Evolutionary conservation across 108 stramenopile genomes (phyloP), one percentile per base, ranked within the genome.

Genomic region (Pseudonitzschia multiseries): DNA sequence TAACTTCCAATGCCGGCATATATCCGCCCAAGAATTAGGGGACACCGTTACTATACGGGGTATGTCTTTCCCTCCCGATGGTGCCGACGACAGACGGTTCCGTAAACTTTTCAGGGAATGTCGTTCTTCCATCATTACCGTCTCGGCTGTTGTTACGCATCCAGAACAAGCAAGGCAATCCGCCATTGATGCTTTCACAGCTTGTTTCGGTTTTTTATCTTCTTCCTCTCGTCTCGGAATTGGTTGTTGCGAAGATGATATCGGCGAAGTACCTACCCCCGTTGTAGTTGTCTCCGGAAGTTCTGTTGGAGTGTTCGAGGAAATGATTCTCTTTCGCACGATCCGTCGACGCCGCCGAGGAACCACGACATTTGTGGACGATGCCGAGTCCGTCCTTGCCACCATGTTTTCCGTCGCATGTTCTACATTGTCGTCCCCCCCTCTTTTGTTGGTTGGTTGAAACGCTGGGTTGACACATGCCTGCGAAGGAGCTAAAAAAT

Each of bases 111-210:
- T 79, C 62, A 89, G 74, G 42, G 87, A 93, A 82, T 99, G 98
- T 22, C 71, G 70, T 68, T 96, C 89, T 52, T 93, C 83, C 83
- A 99, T 79, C 44, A 99, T 79, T 1, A 99, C 98, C 3, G 98
- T 91, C 85, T 99, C 99, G 4, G 99, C 97, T 31, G 98, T 97
- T 41, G 99, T 99, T 52, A 99, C 96, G 76, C 99, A 99, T 61
- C 99, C 99, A 28, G 85, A 86, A 77, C 99, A 99, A 14, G 99
- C 98, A 68, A 99, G 91, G 74, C 99, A 99, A 83, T 99, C 99
- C 21, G 93, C 91, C 33, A 99, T 86, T 21, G 96, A 93, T 4
- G 98, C 97, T 65, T 89, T 87, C 31, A 84, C 62, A 15, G 59
- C 68, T 68, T 87, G 65, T 46, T 76, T 67, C 64, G 74, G 9